Evolutionary conservation across 805 yeast genomes (phyloP), one percentile per base, ranked within the genome.

Genomic region (Ogataea wickerhamii): DNA sequence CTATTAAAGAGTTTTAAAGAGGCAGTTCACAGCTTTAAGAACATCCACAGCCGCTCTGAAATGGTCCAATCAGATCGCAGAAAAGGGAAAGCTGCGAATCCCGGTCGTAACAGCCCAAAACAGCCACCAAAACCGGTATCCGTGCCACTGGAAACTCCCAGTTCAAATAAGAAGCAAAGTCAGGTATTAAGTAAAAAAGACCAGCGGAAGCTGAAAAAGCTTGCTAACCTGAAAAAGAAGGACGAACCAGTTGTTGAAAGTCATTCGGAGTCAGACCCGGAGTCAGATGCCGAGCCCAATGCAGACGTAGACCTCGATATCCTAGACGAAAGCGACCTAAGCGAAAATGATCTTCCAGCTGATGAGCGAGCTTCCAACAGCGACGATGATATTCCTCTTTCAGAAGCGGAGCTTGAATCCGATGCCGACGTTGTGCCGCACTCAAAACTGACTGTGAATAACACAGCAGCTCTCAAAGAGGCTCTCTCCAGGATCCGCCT

Each of bases 371-470:
- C 44, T 6, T 38, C 24, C 7, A 44, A 37, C 5, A 41, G 34
- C 10, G 53, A 44, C 14, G 53, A 49, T 2, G 51, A 41, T 0
- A 74, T 89, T 31, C 84, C 96, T 16, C 74, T 87, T 36, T 85
- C 95, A 1, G 97, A 88, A 38, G 97, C 83, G 18, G 97, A 91
- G 55, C 66, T 87, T 29, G 97, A 88, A 55, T 86, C 93, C 2
- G 97, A 89, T 58, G 95, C 95, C 13, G 98, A 93, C 61, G 78
- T 89, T 31, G 88, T 91, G 25, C 97, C 98, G 34, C 79, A 83
- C 64, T 87, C 93, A 41, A 89, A 89, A 61, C 73, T 87, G 35
- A 89, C 96, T 10, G 70, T 91, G 47, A 88, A 93, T 64, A 91
- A 93, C 66, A 71, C 69, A 32, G 81, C 85, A n/a, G 98, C 98